A percentile compares a stretch with the other conserved stretches of the same genome.
These are phyloP conservation scores for Trichoderma asperelloides DNA, from an alignment of 495 filamentous ascomycete genomes.

Conservation along the genomic window DNA sequence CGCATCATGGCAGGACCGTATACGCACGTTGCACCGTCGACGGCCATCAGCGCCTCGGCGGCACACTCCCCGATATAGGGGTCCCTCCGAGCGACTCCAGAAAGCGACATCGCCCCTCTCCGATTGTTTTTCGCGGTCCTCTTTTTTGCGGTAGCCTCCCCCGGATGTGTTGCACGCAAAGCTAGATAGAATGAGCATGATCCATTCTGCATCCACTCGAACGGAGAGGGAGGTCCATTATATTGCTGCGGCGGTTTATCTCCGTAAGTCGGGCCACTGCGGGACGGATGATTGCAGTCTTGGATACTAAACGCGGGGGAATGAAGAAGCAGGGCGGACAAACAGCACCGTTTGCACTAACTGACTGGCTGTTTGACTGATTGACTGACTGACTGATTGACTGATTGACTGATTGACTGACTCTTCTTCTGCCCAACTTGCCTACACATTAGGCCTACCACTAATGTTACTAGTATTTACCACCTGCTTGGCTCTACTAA, in stretches of 20 bases:
- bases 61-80: neutral
- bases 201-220: neutral
- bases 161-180: neutral
- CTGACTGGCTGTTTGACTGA: neutral
- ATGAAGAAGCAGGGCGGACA: neutral
- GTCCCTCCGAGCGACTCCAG: neutral
- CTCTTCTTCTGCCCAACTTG: too few relatives aligned
- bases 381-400: too few relatives aligned
- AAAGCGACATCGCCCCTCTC: neutral
- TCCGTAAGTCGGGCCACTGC: neutral
- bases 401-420: too few relatives aligned
- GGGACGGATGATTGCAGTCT: neutral
- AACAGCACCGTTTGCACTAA: neutral
- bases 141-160: neutral
- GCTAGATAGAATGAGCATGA: neutral
- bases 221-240: neutral
- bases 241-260: neutral
- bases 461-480: too few relatives aligned
- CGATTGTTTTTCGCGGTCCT: neutral
- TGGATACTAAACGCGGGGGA: neutral
- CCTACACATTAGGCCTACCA: too few relatives aligned
- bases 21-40: neutral
- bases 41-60: neutral
- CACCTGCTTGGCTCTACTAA: too few relatives aligned
- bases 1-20: neutral